Evolutionary conservation across 192 early-diverging fungal genomes (phyloP), one percentile per base, ranked within the genome.

Genomic region (Entomortierella beljakovae): DNA sequence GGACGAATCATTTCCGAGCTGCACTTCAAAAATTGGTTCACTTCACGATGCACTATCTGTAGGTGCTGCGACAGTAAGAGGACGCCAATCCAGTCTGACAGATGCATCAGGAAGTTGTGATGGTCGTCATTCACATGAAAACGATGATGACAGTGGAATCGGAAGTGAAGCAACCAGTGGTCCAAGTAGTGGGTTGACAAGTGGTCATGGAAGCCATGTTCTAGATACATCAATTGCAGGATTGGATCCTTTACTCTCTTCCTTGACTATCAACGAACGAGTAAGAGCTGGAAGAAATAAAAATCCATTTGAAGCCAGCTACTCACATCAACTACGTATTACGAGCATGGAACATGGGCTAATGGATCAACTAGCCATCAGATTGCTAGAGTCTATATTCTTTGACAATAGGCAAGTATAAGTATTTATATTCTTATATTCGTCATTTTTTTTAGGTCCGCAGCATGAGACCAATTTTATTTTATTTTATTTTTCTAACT

Each of bases 311-410:
- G 32, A 58, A 32, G 62, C 40, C 49, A 61, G 70, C 28, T 70
- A 48, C 23, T 49, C 75, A 11, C 51, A 79, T 48, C 53, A 61
- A 16, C 40, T 79, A 28, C 62, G 58, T 33, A 79, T 79, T 51
- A 79, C 75, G 15, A 79, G 75, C 31, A 64, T 79, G 75, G 75
- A 79, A 51, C 60, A 68, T 54, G 68, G 67, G 28, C 53, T 79
- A 6, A 70, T 69, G 67, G 75, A 65, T 16, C 75, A 79, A 38
- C 62, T 63, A 13, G 75, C 75, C 2, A 69, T 79, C 42, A 53
- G 62, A 2, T 34, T 79, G 35, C 60, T 79, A 18, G 75, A 79
- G 50, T 79, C 75, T 57, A 79, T 79, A 55, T 79, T 79, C 54
- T 79, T 79, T 11, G 75, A 79, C 57, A 70, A 64, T 15, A 64